Evolutionary conservation across 768 basidiomycete species (phyloP).

Genomic region (Tylopilus sp.): DNA sequence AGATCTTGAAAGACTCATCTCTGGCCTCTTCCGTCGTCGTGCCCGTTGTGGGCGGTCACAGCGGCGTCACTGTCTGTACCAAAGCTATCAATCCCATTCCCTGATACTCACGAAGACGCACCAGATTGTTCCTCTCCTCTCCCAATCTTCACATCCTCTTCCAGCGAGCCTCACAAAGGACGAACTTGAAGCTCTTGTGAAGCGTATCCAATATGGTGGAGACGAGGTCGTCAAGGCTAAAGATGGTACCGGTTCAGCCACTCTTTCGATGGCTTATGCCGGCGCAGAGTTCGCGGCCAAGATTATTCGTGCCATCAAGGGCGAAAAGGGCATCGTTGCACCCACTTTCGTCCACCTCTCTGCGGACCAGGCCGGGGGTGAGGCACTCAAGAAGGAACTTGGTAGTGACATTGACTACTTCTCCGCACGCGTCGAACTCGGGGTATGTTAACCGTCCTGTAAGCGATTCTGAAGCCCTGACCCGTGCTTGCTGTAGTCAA

Average conservation of each 20-base stretch:
- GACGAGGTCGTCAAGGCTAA: conserved; percentile 99
- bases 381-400: conserved; percentile 76
- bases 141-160: conserved; percentile 79
- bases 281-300: conserved; percentile 87
- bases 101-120: conserved; percentile 6
- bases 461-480: background rate
- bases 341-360: conserved; percentile 82
- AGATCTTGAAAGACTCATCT: conserved; percentile 64
- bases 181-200: conserved; percentile 57
- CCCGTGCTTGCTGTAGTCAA: conserved; percentile 43
- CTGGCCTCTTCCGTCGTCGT: conserved; percentile 63
- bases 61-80: conserved; percentile 74
- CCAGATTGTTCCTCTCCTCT: conserved; percentile 90
- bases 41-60: conserved; percentile 94
- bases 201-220: conserved; percentile 93
- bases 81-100: background rate
- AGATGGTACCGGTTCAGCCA: conserved; percentile 86
- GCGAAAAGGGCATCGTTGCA: conserved; percentile 82
- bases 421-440: conserved; percentile 84
- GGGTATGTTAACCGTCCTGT: conserved; percentile 44
- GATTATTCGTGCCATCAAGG: conserved; percentile 78
- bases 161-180: conserved; percentile 51
- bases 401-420: conserved; percentile 81
- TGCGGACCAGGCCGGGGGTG: conserved; percentile 67
- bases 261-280: conserved; percentile 95